Evolutionary conservation across 129 eudicot species (phyloP).

Genomic region (Flaveria brownii): DNA sequence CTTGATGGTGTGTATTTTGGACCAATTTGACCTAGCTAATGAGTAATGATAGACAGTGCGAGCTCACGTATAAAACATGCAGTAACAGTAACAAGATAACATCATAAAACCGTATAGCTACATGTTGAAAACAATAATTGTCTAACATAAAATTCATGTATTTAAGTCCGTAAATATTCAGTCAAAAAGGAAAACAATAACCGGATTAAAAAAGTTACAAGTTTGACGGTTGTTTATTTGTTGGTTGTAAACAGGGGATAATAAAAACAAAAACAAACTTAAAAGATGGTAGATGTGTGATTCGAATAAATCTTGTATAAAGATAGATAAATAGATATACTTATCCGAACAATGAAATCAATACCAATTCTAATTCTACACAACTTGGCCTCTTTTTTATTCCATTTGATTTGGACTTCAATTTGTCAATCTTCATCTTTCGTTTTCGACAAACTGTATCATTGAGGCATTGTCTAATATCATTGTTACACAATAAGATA

Average conservation of each 20-base stretch:
- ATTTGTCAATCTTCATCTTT: neutral
- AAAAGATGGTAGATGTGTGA: slow-evolving; percentile 13
- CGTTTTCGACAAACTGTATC: neutral
- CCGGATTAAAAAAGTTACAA: too few species aligned
- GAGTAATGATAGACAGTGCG: neutral
- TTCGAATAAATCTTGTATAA: slow-evolving; percentile 17
- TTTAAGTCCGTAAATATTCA: too few species aligned
- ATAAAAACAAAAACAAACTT: neutral
- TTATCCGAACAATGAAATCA: slow-evolving; percentile 29
- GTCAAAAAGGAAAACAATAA: too few species aligned
- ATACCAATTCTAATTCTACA: slow-evolving; percentile 25
- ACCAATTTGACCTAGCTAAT: neutral
- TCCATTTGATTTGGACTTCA: slow-evolving; percentile 5
- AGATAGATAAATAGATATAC: slow-evolving; percentile 4
- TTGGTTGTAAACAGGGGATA: too few species aligned
- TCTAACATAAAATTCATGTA: too few species aligned
- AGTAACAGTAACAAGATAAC: neutral
- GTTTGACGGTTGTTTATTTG: too few species aligned
- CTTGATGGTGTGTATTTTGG: neutral
- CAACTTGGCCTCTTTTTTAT: slow-evolving; percentile 23
- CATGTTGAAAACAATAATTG: neutral
- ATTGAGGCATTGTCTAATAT: neutral
- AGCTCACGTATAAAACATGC: neutral
- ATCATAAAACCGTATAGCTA: neutral
- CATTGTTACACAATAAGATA: neutral